Conservation (phyloP, 2,329 filamentous ascomycete species). For the Fusarium anthophilum region DNA sequence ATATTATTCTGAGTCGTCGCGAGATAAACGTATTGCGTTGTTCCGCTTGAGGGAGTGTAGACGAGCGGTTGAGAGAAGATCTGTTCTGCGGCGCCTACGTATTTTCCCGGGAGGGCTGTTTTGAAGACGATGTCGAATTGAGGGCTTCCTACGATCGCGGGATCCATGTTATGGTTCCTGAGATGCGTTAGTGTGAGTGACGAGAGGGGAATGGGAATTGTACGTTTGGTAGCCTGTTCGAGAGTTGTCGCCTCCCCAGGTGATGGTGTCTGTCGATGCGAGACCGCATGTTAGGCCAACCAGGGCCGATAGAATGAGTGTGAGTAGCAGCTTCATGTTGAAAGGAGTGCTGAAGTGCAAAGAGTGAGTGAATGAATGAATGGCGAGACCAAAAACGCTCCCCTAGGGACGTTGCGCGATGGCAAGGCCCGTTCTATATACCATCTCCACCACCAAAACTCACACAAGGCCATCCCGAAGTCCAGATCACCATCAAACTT, state of each 20-base stretch:
- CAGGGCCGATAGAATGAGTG: conserved; percentile 47
- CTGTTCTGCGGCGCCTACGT: conserved; percentile 59
- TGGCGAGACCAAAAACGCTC: not conserved
- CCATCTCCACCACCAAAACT: not conserved
- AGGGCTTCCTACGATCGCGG: conserved; percentile 62
- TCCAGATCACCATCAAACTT: not conserved
- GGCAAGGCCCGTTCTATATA: conserved; percentile 13
- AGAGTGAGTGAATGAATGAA: conserved; percentile 3
- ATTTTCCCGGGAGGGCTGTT: conserved; percentile 61
- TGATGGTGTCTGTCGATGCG: conserved; percentile 64
- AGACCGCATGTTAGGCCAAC: conserved; percentile 48
- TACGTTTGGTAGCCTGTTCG: conserved; percentile 63
- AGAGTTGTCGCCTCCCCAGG: conserved; percentile 67
- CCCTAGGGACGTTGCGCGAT: not conserved
- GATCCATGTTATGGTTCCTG: conserved; percentile 71
- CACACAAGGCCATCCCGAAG: not conserved
- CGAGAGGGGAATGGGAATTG: conserved; percentile 11
- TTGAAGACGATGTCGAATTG: conserved; percentile 66
- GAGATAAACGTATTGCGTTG: conserved; percentile 63
- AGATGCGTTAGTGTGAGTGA: fast-evolving
- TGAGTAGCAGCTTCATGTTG: conserved; percentile 40
- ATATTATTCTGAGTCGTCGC: conserved; percentile 67
- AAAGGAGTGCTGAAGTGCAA: conserved; percentile 3
- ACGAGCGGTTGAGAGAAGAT: conserved; percentile 61
- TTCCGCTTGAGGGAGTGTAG: conserved; percentile 58